Conservation (phyloP, 768 basidiomycete genomes). For the Pisolithus marmoratus region DNA sequence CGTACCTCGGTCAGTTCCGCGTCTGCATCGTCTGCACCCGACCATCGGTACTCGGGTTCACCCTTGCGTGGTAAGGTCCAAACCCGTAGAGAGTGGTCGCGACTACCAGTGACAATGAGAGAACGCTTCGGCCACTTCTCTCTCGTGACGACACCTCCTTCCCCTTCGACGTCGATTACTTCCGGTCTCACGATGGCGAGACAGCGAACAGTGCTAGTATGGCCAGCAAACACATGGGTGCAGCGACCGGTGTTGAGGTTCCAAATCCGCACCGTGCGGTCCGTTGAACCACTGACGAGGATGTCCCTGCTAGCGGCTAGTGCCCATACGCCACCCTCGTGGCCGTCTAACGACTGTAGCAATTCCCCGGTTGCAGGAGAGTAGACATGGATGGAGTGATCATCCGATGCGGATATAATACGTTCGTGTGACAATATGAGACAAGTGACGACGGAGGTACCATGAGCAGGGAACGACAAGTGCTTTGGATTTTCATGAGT, state of each 20-base stretch:
- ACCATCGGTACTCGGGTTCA: constrained; percentile 70
- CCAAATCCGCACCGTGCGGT: constrained; percentile 92
- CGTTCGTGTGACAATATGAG: constrained; percentile 91
- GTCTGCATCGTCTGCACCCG: constrained; percentile 55
- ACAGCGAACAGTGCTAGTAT: constrained; percentile 95
- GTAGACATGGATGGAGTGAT: constrained; percentile 94
- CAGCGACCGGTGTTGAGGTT: constrained; percentile 73
- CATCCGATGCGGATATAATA: constrained; percentile 95
- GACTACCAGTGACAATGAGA: constrained; percentile 66
- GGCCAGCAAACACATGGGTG: constrained; percentile 92
- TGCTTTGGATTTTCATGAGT: constrained; percentile 67
- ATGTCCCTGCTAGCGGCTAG: constrained; percentile 84
- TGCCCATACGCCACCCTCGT: constrained; percentile 97
- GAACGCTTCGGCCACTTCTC: constrained; percentile 73
- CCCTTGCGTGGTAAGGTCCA: constrained; percentile 65
- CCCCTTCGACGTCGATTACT: constrained; percentile 67
- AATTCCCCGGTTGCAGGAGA: constrained; percentile 79
- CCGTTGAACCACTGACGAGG: constrained; percentile 88
- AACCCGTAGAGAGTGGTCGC: constrained; percentile 60
- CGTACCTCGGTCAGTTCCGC: constrained; percentile 50
- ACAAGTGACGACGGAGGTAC: constrained; percentile 90
- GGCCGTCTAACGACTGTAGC: constrained; percentile 72
- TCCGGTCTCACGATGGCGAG: constrained; percentile 95
- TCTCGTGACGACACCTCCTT: constrained; percentile 52
- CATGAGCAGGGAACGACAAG: constrained; percentile 82